phyloP scores from a whole-genome alignment of 2,329 filamentous ascomycete genomes.

The Colletotrichum cordylinicola region DNA sequence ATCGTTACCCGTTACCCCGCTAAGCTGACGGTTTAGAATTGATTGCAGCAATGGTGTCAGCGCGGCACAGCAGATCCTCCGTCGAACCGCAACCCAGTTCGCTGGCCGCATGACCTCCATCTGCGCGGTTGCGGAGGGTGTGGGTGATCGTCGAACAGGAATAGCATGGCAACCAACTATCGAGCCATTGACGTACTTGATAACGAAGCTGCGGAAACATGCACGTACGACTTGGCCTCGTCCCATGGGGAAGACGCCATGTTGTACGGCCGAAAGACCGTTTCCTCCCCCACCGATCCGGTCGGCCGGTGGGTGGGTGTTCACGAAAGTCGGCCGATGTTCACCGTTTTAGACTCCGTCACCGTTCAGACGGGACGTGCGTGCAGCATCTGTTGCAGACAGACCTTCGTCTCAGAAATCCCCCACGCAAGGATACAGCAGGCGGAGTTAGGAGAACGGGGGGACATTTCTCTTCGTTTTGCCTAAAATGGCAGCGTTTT shows the following conservation, averaged over 20 bases:
- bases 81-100: conserved; percentile 3
- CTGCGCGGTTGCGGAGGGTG: neutral
- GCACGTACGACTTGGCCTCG: neutral
- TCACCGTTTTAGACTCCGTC: neutral
- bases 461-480: neutral
- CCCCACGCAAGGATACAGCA: conserved; percentile 13
- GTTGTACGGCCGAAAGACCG: neutral
- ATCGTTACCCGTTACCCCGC: neutral
- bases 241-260: neutral
- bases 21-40: conserved; percentile 14
- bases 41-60: neutral
- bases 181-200: conserved; percentile 6
- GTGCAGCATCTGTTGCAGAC: conserved; percentile 2
- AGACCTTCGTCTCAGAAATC: conserved; percentile 11
- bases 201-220: neutral
- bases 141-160: neutral
- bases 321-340: neutral
- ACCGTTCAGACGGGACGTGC: conserved; percentile 14
- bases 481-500: neutral
- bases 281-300: conserved; percentile 2
- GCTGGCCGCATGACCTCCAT: conserved; percentile 9
- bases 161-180: neutral
- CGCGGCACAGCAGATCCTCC: conserved; percentile 6
- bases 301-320: neutral
- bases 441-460: neutral